Evolutionary conservation across 305 asterid species (phyloP), one percentile per base, ranked within the genome.

Genomic region (Fraxinus greggii): DNA sequence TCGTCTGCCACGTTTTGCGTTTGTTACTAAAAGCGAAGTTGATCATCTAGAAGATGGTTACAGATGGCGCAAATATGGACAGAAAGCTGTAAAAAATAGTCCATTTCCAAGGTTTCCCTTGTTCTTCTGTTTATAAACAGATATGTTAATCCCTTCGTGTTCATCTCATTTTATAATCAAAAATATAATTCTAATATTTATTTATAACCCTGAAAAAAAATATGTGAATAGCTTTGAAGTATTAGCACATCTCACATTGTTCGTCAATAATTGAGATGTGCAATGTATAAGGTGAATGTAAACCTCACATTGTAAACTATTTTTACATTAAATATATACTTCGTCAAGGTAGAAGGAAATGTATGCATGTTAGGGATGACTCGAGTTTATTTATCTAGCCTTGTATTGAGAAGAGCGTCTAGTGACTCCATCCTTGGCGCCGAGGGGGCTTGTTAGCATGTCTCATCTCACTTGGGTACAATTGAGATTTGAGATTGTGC

Each of bases 11-110:
- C 93, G 97, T 26, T 85, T 88, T 82, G 97, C 98, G 31, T 95
- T 95, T 88, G 92, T 91, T 84, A 95, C 98, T 7, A 95, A 91
- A 89, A 95, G 95, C 82, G 98, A 93, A 81, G 89, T 93, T 79
- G 98, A 95, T 87, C 92, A 92, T 85, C 96, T 95, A n/a, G 98
- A 95, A 84, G 98, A 95, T 84, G 98, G 98, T 40, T 95, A 95
- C 76, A 86, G 98, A 84, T 95, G 98, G 98, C 80, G 98, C 80
- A 95, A 95, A 81, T 95, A 93, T 84, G 98, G 98, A 8, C 98
- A 95, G 80, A 95, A 94, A 78, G 95, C 97, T 23, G 97, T 94
- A 0, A 94, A 94, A 81, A 90, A 93, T 67, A 94, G 97, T 87
- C 97, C 97, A 31, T 92, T 80, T 74, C 98, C 98, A 26, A 92